Evolutionary conservation across 805 yeast species (phyloP).

Genomic region (Barnettozyma californica): DNA sequence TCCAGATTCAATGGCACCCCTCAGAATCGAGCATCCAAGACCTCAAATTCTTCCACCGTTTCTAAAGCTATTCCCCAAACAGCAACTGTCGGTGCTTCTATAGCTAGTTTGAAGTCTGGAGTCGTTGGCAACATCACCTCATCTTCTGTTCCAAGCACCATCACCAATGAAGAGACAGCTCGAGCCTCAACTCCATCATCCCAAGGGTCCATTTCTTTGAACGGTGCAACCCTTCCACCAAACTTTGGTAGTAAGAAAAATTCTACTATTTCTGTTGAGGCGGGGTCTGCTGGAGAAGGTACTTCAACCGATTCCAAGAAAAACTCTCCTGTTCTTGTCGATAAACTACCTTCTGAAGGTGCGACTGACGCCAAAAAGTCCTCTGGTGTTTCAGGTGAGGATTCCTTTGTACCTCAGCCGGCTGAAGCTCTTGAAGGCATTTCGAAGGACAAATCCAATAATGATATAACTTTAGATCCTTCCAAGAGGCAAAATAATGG

Average conservation of each 20-base stretch:
- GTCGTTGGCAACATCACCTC: neutral
- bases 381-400: conserved; percentile 8
- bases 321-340: too few species aligned
- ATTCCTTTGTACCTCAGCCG: conserved; percentile 10
- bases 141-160: neutral
- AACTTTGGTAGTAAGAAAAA: conserved; percentile 19
- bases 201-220: conserved; percentile 6
- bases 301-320: neutral
- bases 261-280: conserved; percentile 2
- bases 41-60: conserved; percentile 14
- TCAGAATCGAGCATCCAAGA: conserved; percentile 5
- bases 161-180: neutral
- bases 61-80: conserved; percentile 19
- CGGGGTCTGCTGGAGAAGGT: neutral
- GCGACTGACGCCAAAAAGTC: too few species aligned
- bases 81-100: neutral
- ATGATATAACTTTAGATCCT: conserved; percentile 8
- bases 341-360: too few species aligned
- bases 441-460: neutral
- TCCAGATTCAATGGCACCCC: conserved; percentile 1
- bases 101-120: conserved; percentile 3
- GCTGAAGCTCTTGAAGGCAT: neutral
- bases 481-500: neutral
- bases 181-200: conserved; percentile 3
- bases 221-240: conserved; percentile 21